phyloP scores from a whole-genome alignment of 345 rosid species.

The Viola odorata region DNA sequence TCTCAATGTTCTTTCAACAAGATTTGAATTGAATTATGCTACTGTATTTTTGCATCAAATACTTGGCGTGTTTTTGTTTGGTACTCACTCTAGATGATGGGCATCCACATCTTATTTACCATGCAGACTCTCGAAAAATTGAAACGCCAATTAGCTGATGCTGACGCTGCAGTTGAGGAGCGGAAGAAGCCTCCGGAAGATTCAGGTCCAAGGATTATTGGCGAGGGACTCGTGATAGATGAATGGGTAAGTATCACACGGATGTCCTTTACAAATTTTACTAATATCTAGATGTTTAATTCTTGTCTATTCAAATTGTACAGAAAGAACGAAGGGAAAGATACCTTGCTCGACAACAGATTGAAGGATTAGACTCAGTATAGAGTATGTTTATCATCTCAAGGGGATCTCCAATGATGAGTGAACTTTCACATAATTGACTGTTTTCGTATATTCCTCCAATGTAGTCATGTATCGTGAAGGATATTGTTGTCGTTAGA shows the following conservation, averaged over 20 bases:
- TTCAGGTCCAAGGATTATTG: conserved; percentile 71
- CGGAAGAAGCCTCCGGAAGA: conserved; percentile 83
- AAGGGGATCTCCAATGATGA: neutral
- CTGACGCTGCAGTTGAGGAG: conserved; percentile 79
- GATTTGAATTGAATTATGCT: neutral
- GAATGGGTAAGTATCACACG: conserved; percentile 72
- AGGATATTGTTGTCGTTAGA: conserved; percentile 5
- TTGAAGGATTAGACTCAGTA: conserved; percentile 65
- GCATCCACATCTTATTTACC: neutral
- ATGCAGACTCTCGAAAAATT: conserved; percentile 64
- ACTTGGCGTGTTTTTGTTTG: neutral
- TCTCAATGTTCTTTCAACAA: neutral
- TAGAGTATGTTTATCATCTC: conserved; percentile 20
- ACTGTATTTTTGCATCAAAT: neutral
- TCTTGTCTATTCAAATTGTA: neutral
- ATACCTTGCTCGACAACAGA: conserved; percentile 90
- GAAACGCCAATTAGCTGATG: conserved; percentile 82
- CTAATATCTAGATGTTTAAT: neutral
- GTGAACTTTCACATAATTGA: conserved; percentile 3
- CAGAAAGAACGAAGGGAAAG: conserved; percentile 97
- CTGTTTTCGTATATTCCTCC: conserved; percentile 17
- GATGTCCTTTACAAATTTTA: neutral
- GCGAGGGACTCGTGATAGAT: conserved; percentile 99
- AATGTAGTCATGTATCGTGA: conserved; percentile 19
- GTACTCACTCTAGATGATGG: neutral